Conservation (phyloP, 2,329 filamentous ascomycete species). For the Aspergillus uvarum region DNA sequence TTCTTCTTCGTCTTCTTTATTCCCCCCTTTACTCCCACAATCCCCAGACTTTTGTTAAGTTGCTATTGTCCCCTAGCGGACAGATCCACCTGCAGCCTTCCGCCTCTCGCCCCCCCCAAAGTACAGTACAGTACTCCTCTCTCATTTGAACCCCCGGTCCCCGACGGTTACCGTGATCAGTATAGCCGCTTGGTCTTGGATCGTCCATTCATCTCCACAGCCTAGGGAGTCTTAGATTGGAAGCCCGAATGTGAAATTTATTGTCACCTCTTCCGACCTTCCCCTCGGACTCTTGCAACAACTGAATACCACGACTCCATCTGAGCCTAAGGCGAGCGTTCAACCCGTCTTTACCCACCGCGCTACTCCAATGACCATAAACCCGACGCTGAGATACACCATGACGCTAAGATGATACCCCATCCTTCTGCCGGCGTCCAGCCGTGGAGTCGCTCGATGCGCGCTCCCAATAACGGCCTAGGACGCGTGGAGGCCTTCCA, state of each 20-base stretch:
- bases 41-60: constrained; percentile 4
- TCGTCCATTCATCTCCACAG: not conserved
- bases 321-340: not conserved
- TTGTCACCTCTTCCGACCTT: not conserved
- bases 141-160: not conserved
- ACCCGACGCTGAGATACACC: constrained; percentile 29
- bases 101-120: not conserved
- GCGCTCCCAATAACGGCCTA: constrained; percentile 31
- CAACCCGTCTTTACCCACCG: not conserved
- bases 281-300: not conserved
- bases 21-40: not conserved
- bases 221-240: not conserved
- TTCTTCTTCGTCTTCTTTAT: constrained; percentile 1
- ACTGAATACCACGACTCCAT: not conserved
- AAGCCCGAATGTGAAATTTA: not conserved
- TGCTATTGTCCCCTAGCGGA: not conserved
- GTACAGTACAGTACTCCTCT: not conserved
- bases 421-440: constrained; percentile 43
- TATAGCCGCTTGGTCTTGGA: not conserved
- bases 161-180: constrained; percentile 10
- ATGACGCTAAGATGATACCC: constrained; percentile 45
- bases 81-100: not conserved
- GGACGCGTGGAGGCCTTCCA: constrained; percentile 29
- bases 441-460: constrained; percentile 38
- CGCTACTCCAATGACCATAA: constrained; percentile 25